Percentiles rank a stretch among this genome's conserved stretches.
These are phyloP conservation scores for Tulasnella sp. DNA, from an alignment of 768 basidiomycete genomes.

Conservation along the genomic window DNA sequence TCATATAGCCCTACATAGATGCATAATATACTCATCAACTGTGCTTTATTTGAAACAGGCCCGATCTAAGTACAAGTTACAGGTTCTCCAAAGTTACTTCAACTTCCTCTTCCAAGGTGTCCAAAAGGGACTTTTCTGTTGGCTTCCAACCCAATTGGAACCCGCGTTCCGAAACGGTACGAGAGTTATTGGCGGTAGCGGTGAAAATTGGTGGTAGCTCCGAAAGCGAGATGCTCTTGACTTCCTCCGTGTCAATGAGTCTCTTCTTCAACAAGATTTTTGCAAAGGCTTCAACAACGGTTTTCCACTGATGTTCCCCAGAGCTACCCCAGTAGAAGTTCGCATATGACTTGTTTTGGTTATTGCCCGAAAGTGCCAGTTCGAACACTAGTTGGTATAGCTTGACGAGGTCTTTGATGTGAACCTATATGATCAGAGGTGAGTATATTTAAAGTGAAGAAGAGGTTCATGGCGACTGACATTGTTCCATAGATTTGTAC, in stretches of 20 bases:
- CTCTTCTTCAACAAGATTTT: constrained; percentile 14
- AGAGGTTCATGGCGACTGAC: not conserved
- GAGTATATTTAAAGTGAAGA: not conserved
- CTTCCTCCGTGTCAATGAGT: constrained; percentile 2
- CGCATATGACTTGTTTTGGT: constrained; percentile 1
- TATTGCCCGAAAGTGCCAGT: constrained; percentile 1
- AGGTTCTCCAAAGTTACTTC: constrained; percentile 1
- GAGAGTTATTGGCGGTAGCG: constrained; percentile 19
- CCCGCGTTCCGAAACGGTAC: constrained; percentile 19
- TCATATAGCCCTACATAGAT: no score
- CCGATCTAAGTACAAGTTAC: no score
- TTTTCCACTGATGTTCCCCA: constrained; percentile 6
- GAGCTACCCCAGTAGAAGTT: constrained; percentile 13
- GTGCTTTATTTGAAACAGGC: no score
- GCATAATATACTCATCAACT: no score
- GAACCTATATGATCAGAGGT: constrained; percentile 9
- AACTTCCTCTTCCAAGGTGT: constrained; percentile 2
- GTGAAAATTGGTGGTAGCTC: constrained; percentile 5
- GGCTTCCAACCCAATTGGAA: constrained; percentile 18
- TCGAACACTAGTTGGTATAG: constrained; percentile 14
- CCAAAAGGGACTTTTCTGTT: not conserved
- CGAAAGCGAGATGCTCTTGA: not conserved
- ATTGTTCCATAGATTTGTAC: constrained; percentile 17
- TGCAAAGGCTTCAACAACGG: constrained; percentile 12
- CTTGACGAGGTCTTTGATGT: constrained; percentile 15